Base-by-base conservation (phyloP, 192 early-diverging fungal genomes). In the Umbelopsis sp. region DNA sequence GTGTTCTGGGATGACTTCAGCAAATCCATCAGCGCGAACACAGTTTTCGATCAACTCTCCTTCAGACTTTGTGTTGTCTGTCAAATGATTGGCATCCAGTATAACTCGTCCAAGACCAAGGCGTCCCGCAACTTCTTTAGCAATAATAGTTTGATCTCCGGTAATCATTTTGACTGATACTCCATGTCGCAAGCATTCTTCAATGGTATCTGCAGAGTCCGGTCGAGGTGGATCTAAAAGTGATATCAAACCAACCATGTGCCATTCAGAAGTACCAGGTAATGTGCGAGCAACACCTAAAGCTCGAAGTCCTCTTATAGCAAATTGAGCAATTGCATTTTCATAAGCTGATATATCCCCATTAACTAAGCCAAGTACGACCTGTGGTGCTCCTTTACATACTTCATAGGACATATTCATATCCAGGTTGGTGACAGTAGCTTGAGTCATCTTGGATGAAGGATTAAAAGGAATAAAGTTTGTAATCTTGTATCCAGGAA, bases 141-240 rank as follows among this genome's bases (percentile, higher is more conserved):
- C 91, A 77, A 91, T 91, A 41, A 89, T 85, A 20, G 81, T 81
- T 70, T 91, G 91, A 72, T 93, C 91, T 36, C 91, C 91, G 9
- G 91, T 93, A 62, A 93, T 90, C 91, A 93, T 91, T 73, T 93
- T 93, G 70, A 91, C 89, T 1, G 80, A 69, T 44, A 93, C 84
- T 53, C 92, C 92, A 73, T 89, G 84, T 43, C 80, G 68, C 22
- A 80, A 47, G 70, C 90, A 92, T 44, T 89, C 88, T 34, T 68
- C 56, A 75, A 93, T 92, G 26, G 92, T 93, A 9, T 76, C 70
- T 7, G 84, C 90, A 49, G 91, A 91, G 70, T 91, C 91, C 20
- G 84, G 84, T 25, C 90, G 78, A 11, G 90, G 90, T 20, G 91
- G 89, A 73, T 91, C 91, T 49, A 91, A 72, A 45, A 92, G 79